Evolutionary conservation across 345 rosid genomes (phyloP).

Genomic region (Theobroma cacao): DNA sequence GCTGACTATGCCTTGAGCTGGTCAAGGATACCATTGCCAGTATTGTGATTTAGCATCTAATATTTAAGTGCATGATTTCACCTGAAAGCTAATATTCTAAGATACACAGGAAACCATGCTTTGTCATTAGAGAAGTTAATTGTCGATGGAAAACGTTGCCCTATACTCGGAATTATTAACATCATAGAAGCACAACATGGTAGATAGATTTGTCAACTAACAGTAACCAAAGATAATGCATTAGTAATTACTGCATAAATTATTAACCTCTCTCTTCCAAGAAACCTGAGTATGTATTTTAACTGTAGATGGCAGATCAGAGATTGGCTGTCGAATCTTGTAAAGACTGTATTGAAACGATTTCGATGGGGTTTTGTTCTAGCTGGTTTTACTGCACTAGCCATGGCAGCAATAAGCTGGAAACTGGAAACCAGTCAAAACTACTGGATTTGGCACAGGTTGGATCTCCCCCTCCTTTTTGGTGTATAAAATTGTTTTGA

Average conservation of each 20-base stretch:
- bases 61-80: not conserved
- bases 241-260: not conserved
- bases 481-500: slow-evolving; percentile 22
- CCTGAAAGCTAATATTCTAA: not conserved
- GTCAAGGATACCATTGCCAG: not conserved
- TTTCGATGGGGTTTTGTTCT: slow-evolving; percentile 70
- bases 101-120: not conserved
- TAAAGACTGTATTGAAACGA: slow-evolving; percentile 54
- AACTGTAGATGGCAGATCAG: slow-evolving; percentile 48
- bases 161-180: not conserved
- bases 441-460: slow-evolving; percentile 99
- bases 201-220: not conserved
- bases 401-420: slow-evolving; percentile 82
- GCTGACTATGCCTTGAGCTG: not conserved
- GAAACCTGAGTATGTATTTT: slow-evolving; percentile 1
- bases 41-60: not conserved
- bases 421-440: slow-evolving; percentile 71
- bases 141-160: not conserved
- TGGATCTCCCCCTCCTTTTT: slow-evolving; percentile 6
- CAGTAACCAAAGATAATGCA: not conserved
- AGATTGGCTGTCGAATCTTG: slow-evolving; percentile 46
- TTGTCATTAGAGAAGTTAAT: not conserved
- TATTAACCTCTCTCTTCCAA: not conserved
- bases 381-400: slow-evolving; percentile 57
- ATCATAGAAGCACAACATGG: not conserved